These are phyloP conservation scores for Xylaria scruposa DNA, from an alignment of 495 filamentous ascomycete species.

Conservation along the genomic window DNA sequence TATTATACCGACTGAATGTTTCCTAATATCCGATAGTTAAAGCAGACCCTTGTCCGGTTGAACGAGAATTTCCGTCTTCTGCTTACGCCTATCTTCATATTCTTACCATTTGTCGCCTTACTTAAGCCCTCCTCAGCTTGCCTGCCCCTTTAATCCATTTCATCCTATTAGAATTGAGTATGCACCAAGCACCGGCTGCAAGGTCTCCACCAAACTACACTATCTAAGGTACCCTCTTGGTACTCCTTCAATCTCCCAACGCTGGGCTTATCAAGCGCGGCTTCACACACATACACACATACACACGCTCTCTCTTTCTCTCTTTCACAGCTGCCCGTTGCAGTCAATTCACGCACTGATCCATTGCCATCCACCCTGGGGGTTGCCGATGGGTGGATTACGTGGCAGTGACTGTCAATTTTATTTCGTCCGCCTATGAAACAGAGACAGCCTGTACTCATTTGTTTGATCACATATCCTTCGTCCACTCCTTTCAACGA, in stretches of 20 bases:
- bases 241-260: conserved; percentile 36
- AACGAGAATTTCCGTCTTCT: too few species aligned
- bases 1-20: too few species aligned
- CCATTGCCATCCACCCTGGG: conserved; percentile 37
- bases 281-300: neutral
- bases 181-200: too few species aligned
- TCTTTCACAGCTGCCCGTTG: conserved; percentile 24
- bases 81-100: too few species aligned
- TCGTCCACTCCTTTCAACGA: conserved; percentile 38
- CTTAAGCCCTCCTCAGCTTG: too few species aligned
- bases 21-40: too few species aligned
- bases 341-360: conserved; percentile 36
- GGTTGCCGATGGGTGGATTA: conserved; percentile 32
- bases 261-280: conserved; percentile 29
- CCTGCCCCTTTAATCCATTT: too few species aligned
- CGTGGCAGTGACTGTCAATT: conserved; percentile 21
- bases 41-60: too few species aligned
- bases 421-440: conserved; percentile 40
- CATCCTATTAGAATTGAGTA: too few species aligned
- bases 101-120: too few species aligned
- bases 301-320: neutral
- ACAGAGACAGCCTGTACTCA: conserved; percentile 39
- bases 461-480: conserved; percentile 37
- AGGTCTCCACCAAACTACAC: conserved; percentile 12
- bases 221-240: neutral